Conservation (phyloP, 2,329 filamentous ascomycete species). For the Colletotrichum salicis region DNA sequence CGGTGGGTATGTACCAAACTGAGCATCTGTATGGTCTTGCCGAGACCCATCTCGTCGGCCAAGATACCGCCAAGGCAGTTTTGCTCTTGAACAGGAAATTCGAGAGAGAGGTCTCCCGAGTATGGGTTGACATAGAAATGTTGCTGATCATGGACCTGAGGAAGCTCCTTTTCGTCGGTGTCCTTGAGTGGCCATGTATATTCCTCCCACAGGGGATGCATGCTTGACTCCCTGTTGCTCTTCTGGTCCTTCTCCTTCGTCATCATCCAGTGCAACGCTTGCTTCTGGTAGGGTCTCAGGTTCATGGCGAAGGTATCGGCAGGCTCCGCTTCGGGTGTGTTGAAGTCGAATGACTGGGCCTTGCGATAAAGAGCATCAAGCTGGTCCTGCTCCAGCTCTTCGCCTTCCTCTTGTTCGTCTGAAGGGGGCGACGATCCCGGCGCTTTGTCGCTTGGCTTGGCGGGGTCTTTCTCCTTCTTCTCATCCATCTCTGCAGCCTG, state of each 20-base stretch:
- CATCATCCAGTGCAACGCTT: slow-evolving; percentile 96
- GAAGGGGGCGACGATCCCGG: slow-evolving; percentile 62
- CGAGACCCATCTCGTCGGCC: slow-evolving; percentile 96
- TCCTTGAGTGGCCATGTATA: slow-evolving; percentile 91
- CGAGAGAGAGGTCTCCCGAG: slow-evolving; percentile 89
- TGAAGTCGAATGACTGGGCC: slow-evolving; percentile 95
- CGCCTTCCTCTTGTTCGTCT: slow-evolving; percentile 85
- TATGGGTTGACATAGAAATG: slow-evolving; percentile 97
- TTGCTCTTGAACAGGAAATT: slow-evolving; percentile 94
- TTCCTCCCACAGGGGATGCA: slow-evolving; percentile 98
- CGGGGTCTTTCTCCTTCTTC: slow-evolving; percentile 70
- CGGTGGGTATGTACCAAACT: slow-evolving; percentile 89
- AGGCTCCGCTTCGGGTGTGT: slow-evolving; percentile 87
- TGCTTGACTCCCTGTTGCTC: slow-evolving; percentile 77
- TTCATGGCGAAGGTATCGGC: slow-evolving; percentile 83
- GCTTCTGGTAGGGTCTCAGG: slow-evolving; percentile 92
- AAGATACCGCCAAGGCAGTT: slow-evolving; percentile 93
- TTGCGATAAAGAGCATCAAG: slow-evolving; percentile 94
- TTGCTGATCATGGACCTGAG: slow-evolving; percentile 70
- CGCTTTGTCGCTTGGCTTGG: slow-evolving; percentile 47
- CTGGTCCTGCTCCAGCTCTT: slow-evolving; percentile 94
- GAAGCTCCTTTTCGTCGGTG: slow-evolving; percentile 81
- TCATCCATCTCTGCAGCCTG: slow-evolving; percentile 91
- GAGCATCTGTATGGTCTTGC: slow-evolving; percentile 99
- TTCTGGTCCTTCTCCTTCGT: slow-evolving; percentile 87